Percentiles rank a stretch among this genome's conserved stretches.
These are phyloP conservation scores for Blakeslea trispora DNA, from an alignment of 371 early-diverging fungal genomes.

Conservation along the genomic window DNA sequence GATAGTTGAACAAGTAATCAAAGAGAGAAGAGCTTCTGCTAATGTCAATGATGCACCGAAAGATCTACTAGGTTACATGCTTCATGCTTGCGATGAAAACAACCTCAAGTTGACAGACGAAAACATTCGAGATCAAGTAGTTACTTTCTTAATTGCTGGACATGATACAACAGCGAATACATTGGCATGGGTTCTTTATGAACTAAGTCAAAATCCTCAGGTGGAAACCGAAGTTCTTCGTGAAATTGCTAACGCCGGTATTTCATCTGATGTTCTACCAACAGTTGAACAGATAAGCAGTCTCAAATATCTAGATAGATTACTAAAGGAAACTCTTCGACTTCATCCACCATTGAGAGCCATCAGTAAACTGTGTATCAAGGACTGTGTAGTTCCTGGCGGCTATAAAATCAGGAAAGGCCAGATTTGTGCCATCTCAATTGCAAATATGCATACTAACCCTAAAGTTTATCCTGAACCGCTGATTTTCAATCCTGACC, in stretches of 20 bases:
- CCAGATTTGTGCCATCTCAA: conserved; percentile 16
- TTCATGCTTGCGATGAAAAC: conserved; percentile 48
- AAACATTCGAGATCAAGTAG: conserved; percentile 59
- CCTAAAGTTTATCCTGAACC: conserved; percentile 47
- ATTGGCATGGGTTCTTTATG: conserved; percentile 47
- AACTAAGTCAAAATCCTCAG: conserved; percentile 43
- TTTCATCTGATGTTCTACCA: conserved; percentile 35
- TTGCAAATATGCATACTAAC: conserved; percentile 45
- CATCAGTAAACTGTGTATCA: conserved; percentile 43
- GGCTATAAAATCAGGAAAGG: conserved; percentile 35
- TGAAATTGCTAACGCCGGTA: conserved; percentile 52
- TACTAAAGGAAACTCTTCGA: conserved; percentile 58
- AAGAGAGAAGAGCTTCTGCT: conserved; percentile 29
- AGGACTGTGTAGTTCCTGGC: conserved; percentile 52
- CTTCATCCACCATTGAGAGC: conserved; percentile 49
- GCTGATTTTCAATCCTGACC: conserved; percentile 54
- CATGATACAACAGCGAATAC: conserved; percentile 54
- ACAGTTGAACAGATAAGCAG: conserved; percentile 45
- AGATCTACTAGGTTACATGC: conserved; percentile 59
- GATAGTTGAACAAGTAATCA: conserved; percentile 42
- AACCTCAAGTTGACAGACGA: conserved; percentile 43
- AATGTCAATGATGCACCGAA: conserved; percentile 29
- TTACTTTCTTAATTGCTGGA: conserved; percentile 58
- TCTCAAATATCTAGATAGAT: conserved; percentile 40
- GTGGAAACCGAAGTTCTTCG: conserved; percentile 42